Base-by-base conservation (phyloP, 1,284 basidiomycete species). In the Pseudozyma pruni region DNA sequence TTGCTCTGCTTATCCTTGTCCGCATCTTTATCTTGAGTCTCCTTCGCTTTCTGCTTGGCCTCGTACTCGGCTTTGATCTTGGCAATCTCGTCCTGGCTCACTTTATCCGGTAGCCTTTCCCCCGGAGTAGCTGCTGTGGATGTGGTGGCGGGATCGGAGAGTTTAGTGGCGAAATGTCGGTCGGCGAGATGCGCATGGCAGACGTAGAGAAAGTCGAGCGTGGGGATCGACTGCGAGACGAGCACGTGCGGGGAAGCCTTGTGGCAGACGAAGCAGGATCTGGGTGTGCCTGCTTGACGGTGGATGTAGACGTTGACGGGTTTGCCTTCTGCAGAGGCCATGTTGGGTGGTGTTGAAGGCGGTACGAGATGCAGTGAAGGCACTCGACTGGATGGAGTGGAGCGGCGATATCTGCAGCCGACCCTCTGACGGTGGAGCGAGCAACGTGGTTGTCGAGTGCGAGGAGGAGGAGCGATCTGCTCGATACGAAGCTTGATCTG, bases 141-240 rank as follows among this genome's bases (percentile, higher is more conserved):
- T 2, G 55, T 19, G 16, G 43, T 38, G 4, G 54, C 17, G n/a
- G 59, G 63, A 33, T 67, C 58, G 2, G 58, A 61, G 17, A 67
- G 54, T 29, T 61, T 60, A 14, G 44, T 66, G 1, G 75, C 75
- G 47, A 79, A 79, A 23, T 75, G 63, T 5, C 70, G 60, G 43
- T 80, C 77, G 20, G 52, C 51, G 10, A 77, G 49, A 35, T 79
- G 76, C 1, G 70, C 58, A 33, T 54, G 48, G 40, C 78, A 80
- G 55, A 74, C 47, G 49, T 75, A 77, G 60, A 79, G 56, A 45
- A 76, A 79, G 49, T 80, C 78, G 14, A 58, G 43, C 20, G 44
- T 51, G 5, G 75, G 75, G n/a, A 69, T 54, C 0, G 61, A 61
- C 13, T 63, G 55, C 13, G 72, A 78, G 6, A 77, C 69, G 19